These are phyloP conservation scores for Ceriops decandra DNA, from an alignment of 345 rosid species.

Conservation along the genomic window DNA sequence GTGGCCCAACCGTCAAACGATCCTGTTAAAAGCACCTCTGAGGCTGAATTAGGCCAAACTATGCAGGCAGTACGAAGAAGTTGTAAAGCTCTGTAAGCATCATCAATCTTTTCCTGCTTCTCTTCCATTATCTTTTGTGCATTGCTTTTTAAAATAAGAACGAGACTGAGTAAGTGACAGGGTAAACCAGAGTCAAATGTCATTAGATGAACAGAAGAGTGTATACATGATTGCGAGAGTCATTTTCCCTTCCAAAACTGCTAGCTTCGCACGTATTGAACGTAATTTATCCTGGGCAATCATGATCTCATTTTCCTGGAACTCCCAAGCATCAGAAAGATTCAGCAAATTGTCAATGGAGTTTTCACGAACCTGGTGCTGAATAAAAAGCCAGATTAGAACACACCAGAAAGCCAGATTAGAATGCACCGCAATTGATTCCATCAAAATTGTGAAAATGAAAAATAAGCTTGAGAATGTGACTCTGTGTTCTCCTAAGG, in stretches of 20 bases:
- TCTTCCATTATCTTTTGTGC: conserved; percentile 64
- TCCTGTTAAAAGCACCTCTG: conserved; percentile 78
- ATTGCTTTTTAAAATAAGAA: conserved; percentile 43
- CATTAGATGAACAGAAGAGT: conserved; percentile 10
- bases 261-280: conserved; percentile 75
- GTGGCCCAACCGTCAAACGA: conserved; percentile 94
- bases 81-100: conserved; percentile 54
- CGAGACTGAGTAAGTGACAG: conserved; percentile 5
- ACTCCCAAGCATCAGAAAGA: conserved; percentile 83
- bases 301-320: conserved; percentile 72
- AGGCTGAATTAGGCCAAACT: conserved; percentile 82
- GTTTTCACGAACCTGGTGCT: conserved; percentile 35
- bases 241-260: conserved; percentile 88
- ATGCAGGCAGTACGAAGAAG: conserved; percentile 63
- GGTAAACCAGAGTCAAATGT: conserved; percentile 3
- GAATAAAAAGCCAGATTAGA: conserved; percentile 7
- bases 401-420: not conserved
- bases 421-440: conserved; percentile 14
- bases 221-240: conserved; percentile 66
- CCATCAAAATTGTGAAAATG: not conserved
- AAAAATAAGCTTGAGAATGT: not conserved
- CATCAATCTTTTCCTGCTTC: conserved; percentile 69
- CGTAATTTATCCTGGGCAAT: conserved; percentile 63
- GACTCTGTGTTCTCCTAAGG: not conserved
- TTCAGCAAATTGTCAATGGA: conserved; percentile 37